Base-by-base conservation (phyloP, 225 moss, liverwort and hornwort species). In the Physcomitrium patens region DNA sequence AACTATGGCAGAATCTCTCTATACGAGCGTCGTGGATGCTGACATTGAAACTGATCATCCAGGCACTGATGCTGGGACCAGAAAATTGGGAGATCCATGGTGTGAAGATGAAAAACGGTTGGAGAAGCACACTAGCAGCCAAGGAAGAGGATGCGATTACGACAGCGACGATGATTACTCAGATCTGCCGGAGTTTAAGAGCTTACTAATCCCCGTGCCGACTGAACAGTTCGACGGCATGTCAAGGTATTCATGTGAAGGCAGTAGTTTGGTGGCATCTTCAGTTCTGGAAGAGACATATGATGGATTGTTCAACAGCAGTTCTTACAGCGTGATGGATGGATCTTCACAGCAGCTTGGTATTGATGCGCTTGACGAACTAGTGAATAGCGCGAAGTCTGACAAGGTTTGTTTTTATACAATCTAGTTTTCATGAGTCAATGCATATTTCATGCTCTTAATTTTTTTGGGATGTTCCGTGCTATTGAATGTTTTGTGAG, bases 311-410 rank as follows among this genome's bases (percentile, higher is more conserved):
- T 85, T 85, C 72, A 84, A 63, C 52, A 88, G 55, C 20, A 72
- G 56, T 59, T 91, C 90, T 77, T 87, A 85, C 19, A 88, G 78
- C 60, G n/a, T 91, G 41, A 86, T 86, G 37, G 76, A 79, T 69
- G 79, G 46, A 14, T 83, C 94, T 43, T 60, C 81, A 18, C 89
- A 89, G 60, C 57, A 87, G 63, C 84, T 80, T 19, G 83, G 89
- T 58, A 81, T 95, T 59, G 93, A 95, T 78, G 85, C 84, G 63
- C 83, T 99, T 27, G 90, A 89, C 68, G 87, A 90, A 48, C 72
- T 87, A 62, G 93, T 99, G 67, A 86, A 84, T 70, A 84, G 89
- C 66, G 91, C 95, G 5, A 95, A 91, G 77, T 74, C 76, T 69
- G 95, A 95, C 22, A 99, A 99, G 95, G 97, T 90, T 76, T 20